A percentile compares a stretch with the other conserved stretches of the same genome.
Conservation (phyloP, 768 basidiomycete species). For the Suillus spraguei region DNA sequence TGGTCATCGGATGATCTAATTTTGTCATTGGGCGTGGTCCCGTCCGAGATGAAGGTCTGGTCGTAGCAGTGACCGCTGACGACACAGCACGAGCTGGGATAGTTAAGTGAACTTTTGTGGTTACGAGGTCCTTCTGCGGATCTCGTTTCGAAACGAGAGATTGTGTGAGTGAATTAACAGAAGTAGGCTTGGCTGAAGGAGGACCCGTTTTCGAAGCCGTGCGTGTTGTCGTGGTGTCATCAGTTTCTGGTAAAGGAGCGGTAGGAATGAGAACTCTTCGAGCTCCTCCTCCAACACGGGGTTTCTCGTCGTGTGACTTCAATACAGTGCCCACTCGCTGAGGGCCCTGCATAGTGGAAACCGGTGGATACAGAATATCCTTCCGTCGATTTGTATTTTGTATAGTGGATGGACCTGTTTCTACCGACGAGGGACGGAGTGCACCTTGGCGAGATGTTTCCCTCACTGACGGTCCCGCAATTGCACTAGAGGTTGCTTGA, state of each 20-base stretch:
- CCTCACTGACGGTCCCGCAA: background rate
- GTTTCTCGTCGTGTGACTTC: constrained; percentile 9
- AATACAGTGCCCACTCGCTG: constrained; percentile 5
- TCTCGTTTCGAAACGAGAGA: background rate
- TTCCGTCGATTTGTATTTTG: constrained; percentile 1
- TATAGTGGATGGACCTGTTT: background rate
- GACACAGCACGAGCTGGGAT: background rate
- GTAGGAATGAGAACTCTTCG: constrained; percentile 35
- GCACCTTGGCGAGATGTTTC: constrained; percentile 4
- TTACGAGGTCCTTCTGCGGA: background rate
- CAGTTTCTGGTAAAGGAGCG: background rate
- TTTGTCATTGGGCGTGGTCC: no score
- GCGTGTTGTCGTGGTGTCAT: background rate
- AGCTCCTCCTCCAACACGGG: constrained; percentile 24
- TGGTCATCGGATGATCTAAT: background rate
- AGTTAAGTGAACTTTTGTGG: background rate
- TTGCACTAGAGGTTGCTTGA: constrained; percentile 1
- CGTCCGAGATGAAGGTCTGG: background rate
- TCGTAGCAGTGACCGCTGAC: background rate
- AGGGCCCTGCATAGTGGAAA: constrained; percentile 10
- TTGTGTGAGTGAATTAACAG: background rate
- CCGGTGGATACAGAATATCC: background rate
- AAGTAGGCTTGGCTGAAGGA: background rate
- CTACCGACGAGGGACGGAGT: constrained; percentile 1
- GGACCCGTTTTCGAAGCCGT: background rate